Evolutionary conservation across 2,329 filamentous ascomycete species (phyloP), one percentile per base, ranked within the genome.

Genomic region (Coccinonectria pachysandricola): DNA sequence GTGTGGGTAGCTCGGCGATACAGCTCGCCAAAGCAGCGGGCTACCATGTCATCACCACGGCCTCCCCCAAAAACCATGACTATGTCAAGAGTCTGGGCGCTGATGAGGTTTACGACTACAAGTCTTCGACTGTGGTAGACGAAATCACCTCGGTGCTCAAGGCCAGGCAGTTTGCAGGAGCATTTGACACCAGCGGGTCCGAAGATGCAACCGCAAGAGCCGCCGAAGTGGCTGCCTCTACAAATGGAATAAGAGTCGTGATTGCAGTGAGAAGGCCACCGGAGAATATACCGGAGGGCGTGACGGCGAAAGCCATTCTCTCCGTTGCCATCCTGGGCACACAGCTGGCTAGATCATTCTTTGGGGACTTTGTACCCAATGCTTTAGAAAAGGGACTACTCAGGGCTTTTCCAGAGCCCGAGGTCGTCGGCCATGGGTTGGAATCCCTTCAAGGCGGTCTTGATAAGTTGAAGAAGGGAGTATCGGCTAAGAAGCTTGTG

Each of bases 1-100:
- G 50, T 13, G 60, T 64, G 3, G 63, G 64, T 2, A 54, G 52
- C 30, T 59, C 54, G 21, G 59, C 58, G 2, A 55, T 65, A 8
- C 64, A 68, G 35, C 49, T 67, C 3, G 53, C 55, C 4, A 39
- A 46, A 4, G 53, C 50, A 0, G 51, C 56, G 4, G 63, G 62
- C 1, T 61, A 58, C 32, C 43, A 57, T 8, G 60, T 67, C n/a
- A 36, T 64, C 14, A 39, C 57, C 4, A 62, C 57, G 3, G 51
- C 52, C 1, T 57, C 54, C 2, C 42, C 48, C 7, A 53, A 45
- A 27, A 66, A 65, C 37, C 55, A 56, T 11, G 52, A 51, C 2
- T 49, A 51, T 25, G 39, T 59, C 7, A 56, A 53, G 37, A 32
- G 36, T 3, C 50, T 67, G 1, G 64, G 65, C 1, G 62, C 60